Percentiles rank a stretch among this genome's conserved stretches.
phyloP scores from a whole-genome alignment of 805 yeast genomes.

The Metschnikowia anglica region DNA sequence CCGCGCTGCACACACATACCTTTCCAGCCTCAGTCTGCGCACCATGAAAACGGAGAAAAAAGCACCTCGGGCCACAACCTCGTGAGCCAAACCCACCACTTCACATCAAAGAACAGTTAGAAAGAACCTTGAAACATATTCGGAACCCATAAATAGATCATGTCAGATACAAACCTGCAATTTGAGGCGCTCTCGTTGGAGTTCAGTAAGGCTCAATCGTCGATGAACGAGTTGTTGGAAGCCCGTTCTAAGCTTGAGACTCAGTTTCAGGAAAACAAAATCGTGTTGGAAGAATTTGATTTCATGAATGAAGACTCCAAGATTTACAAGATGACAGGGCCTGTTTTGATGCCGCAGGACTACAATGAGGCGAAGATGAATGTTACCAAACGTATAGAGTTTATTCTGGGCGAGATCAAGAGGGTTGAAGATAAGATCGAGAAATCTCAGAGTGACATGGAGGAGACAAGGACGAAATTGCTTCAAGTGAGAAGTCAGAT shows the following conservation, averaged over 20 bases:
- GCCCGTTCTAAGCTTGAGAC: slow-evolving; percentile 89
- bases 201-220: slow-evolving; percentile 46
- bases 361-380: slow-evolving; percentile 76
- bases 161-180: slow-evolving; percentile 33
- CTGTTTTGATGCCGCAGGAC: slow-evolving; percentile 88
- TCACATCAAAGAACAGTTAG: neutral
- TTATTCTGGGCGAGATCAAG: slow-evolving; percentile 71
- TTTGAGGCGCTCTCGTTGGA: slow-evolving; percentile 46
- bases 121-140: neutral
- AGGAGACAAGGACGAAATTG: slow-evolving; percentile 55
- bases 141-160: slow-evolving; percentile 4
- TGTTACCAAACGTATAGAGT: slow-evolving; percentile 87
- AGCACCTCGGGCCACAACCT: neutral
- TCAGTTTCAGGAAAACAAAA: slow-evolving; percentile 89
- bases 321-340: slow-evolving; percentile 88
- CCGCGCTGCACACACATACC: no score
- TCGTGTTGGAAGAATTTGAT: slow-evolving; percentile 80
- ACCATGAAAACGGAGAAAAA: no score
- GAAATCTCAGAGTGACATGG: slow-evolving; percentile 48
- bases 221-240: slow-evolving; percentile 53
- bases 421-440: slow-evolving; percentile 70
- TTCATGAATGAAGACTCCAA: slow-evolving; percentile 63
- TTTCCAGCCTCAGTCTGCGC: no score
- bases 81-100: no score
- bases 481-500: slow-evolving; percentile 44